Conservation (phyloP, 2,329 filamentous ascomycete genomes). For the Pseudocercospora pini-densiflorae region DNA sequence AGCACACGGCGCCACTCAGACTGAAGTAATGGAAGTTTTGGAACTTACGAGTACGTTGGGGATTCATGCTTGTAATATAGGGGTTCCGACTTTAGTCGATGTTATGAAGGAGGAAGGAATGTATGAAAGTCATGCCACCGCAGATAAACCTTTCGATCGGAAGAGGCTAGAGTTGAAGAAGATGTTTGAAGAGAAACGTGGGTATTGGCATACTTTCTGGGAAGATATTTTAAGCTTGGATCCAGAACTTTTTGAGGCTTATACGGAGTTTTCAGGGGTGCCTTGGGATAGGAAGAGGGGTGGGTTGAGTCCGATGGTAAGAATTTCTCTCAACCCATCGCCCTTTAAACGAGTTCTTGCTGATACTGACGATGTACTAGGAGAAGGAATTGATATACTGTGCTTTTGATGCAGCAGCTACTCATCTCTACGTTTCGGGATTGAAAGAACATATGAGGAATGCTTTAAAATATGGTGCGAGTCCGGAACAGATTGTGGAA, state of each 20-base stretch:
- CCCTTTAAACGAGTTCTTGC: too few relatives aligned
- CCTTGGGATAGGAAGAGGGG: background rate
- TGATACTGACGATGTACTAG: too few relatives aligned
- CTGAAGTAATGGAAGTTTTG: background rate
- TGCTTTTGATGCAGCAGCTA: background rate
- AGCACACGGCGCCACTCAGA: background rate
- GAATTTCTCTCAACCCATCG: too few relatives aligned
- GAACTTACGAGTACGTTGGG: background rate
- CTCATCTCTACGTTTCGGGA: background rate
- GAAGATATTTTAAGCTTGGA: background rate
- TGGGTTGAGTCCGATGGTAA: background rate
- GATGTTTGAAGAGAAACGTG: background rate
- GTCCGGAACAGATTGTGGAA: background rate
- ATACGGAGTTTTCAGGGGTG: background rate
- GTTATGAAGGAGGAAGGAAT: background rate
- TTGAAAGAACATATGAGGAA: conserved; percentile 2
- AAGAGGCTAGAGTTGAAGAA: background rate
- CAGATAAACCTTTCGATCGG: background rate
- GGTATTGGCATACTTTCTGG: background rate
- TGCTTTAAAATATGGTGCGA: background rate
- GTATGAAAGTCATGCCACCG: background rate
- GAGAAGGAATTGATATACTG: background rate
- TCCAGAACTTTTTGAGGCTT: background rate
- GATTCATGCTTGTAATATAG: background rate
- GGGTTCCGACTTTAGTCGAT: background rate